phyloP scores from a whole-genome alignment of 2,329 filamentous ascomycete genomes.

The Arthroderma uncinatum region DNA sequence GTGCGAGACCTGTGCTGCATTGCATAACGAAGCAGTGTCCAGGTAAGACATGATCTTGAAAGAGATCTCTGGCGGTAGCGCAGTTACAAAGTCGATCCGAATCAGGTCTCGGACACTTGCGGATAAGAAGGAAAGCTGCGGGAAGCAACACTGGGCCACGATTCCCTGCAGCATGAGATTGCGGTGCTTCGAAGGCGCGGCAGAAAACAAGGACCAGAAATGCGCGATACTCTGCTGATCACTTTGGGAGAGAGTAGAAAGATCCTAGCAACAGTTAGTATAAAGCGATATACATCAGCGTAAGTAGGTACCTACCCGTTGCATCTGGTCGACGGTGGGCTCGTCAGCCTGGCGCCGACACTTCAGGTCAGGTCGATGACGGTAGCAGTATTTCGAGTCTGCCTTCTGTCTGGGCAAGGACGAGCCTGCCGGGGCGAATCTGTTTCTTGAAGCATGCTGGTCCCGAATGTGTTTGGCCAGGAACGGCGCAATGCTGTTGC shows the following conservation, averaged over 20 bases:
- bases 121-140: constrained; percentile 86
- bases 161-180: constrained; percentile 96
- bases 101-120: constrained; percentile 86
- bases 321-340: constrained; percentile 88
- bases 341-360: constrained; percentile 89
- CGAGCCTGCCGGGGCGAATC: constrained; percentile 10
- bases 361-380: constrained; percentile 86
- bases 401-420: constrained; percentile 34
- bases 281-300: not conserved
- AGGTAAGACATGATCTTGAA: constrained; percentile 89
- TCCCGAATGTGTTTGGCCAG: constrained; percentile 76
- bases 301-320: constrained; percentile 52
- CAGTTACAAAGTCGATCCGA: constrained; percentile 90
- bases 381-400: constrained; percentile 91
- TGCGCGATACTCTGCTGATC: constrained; percentile 95
- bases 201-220: constrained; percentile 96
- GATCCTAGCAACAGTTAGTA: constrained; percentile 45
- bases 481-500: constrained; percentile 69
- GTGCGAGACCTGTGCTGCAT: constrained; percentile 85
- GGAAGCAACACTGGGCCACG: constrained; percentile 92
- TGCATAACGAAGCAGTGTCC: constrained; percentile 88
- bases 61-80: constrained; percentile 77
- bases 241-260: constrained; percentile 66
- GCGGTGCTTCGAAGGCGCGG: constrained; percentile 82
- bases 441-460: constrained; percentile 56